Base-by-base conservation (phyloP, 805 yeast species). In the Suhomyces xylopsoci region DNA sequence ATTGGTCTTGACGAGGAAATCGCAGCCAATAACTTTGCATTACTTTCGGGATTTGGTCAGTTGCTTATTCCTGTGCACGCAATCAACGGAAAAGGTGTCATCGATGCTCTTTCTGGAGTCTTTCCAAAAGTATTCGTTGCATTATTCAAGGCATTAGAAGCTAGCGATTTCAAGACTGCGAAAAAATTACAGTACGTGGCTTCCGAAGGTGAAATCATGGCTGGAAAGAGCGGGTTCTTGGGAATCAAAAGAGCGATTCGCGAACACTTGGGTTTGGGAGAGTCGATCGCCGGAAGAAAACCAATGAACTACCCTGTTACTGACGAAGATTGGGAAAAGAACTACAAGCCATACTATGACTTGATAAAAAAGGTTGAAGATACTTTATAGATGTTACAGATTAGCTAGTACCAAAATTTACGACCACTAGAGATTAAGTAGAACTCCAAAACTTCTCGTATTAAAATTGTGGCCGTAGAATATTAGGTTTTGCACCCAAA, bases 21-120 rank as follows among this genome's bases (percentile, higher is more conserved):
- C 51, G 47, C 24, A 5, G 44, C 49, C 43, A 72, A 71, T 56
- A 68, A 76, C 56, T 81, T 81, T 67, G 54, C 63, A 26, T 63
- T 74, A 34, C 73, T 78, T 57, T 75, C 82, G 7, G 85, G 85
- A 14, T 67, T 79, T 17, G 83, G 83, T 26, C 83, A 81, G 60
- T 64, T 79, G 41, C 64, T 81, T 34, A 62, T 79, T 32, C 83
- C 84, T 22, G 76, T 75, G 15, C 64, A 78, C 46, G 52, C 73
- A 1, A 73, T 78, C 20, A 82, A 82, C n/a, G 73, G 72, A 49
- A 66, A 69, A 48, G 84, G 83, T 32, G 71, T 82, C 14, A 75
- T 81, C 52, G 84, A 80, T 60, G 85, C 82, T 6, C 65, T 80
- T 30, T 69, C 79, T 41, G 82, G 81, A 34, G 81, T 80, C 3